Percentiles rank a stretch among this genome's conserved stretches.
Conservation (phyloP, 169 alveolate species). For the Cryptosporidium ubiquitum region DNA sequence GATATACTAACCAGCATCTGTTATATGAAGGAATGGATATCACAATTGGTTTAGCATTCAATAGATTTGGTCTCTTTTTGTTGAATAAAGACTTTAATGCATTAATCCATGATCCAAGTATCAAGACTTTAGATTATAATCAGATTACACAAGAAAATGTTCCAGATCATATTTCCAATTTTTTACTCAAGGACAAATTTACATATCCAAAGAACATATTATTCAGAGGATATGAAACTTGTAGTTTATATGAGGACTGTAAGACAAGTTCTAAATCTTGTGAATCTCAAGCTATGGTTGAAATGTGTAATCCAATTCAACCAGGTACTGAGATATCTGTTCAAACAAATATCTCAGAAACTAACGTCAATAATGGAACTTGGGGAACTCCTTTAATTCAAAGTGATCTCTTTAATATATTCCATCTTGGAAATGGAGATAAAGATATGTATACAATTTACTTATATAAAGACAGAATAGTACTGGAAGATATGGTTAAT, state of each 20-base stretch:
- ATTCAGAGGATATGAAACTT: constrained; percentile 22
- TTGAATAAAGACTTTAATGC: neutral
- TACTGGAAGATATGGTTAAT: neutral
- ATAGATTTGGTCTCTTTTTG: constrained; percentile 1
- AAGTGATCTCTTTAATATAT: neutral
- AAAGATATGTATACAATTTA: neutral
- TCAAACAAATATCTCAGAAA: neutral
- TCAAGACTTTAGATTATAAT: constrained; percentile 8
- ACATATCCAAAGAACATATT: neutral
- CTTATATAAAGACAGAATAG: constrained; percentile 1
- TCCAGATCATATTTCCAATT: constrained; percentile 10
- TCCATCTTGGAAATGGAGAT: neutral
- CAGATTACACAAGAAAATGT: constrained; percentile 19
- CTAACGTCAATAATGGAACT: constrained; percentile 16
- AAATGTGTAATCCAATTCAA: constrained; percentile 2
- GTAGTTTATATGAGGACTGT: constrained; percentile 3
- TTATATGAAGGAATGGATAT: constrained; percentile 22
- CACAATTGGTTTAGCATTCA: neutral
- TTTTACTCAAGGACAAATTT: neutral
- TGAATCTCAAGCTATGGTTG: neutral
- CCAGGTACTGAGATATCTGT: neutral
- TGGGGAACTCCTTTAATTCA: constrained; percentile 18
- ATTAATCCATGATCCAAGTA: constrained; percentile 5
- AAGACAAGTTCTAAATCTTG: neutral
- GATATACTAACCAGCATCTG: neutral